Evolutionary conservation across 495 filamentous ascomycete genomes (phyloP).

Genomic region (Tuber melanosporum): DNA sequence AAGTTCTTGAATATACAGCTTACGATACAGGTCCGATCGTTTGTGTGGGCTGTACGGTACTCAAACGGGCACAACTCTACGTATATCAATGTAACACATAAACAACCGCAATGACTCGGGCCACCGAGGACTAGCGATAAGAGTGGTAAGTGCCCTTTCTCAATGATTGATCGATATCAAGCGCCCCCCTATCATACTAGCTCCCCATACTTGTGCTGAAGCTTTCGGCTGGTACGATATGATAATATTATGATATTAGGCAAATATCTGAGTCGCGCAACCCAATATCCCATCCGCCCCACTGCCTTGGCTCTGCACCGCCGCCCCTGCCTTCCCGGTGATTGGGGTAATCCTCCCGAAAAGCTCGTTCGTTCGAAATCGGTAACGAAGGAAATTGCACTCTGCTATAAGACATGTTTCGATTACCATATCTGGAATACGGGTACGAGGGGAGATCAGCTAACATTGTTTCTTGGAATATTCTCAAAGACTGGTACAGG

Average conservation of each 20-base stretch:
- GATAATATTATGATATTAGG: neutral
- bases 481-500: neutral
- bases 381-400: neutral
- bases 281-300: neutral
- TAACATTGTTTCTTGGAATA: neutral
- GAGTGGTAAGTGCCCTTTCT: neutral
- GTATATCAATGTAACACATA: neutral
- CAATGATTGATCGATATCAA: neutral
- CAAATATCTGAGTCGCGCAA: neutral
- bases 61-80: neutral
- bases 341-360: neutral
- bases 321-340: neutral
- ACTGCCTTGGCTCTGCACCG: neutral
- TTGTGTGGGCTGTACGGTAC: neutral
- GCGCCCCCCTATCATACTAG: neutral
- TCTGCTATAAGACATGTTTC: neutral
- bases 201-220: neutral
- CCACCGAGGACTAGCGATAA: neutral
- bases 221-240: neutral
- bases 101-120: neutral
- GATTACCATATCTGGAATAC: neutral
- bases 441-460: neutral
- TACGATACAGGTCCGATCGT: neutral
- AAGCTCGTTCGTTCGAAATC: neutral
- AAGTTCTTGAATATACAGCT: neutral